A percentile compares a stretch with the other conserved stretches of the same genome.
phyloP scores from a whole-genome alignment of 2,329 filamentous ascomycete species.

The Sclerotinia spermophila region DNA sequence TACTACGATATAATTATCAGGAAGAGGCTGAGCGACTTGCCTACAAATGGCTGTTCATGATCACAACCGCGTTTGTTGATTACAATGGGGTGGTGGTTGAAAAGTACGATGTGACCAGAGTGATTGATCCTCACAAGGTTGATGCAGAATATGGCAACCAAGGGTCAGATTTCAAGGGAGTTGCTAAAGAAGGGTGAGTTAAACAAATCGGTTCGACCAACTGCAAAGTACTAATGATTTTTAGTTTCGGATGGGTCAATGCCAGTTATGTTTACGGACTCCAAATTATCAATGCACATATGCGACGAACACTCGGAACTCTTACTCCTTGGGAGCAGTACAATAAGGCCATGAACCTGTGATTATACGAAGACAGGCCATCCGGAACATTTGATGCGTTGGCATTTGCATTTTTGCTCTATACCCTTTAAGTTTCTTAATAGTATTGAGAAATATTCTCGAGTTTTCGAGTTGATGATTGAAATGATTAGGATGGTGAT shows the following conservation, averaged over 20 bases:
- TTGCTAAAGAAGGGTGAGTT: conserved; percentile 90
- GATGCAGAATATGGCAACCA: conserved; percentile 98
- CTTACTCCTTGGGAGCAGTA: conserved; percentile 62
- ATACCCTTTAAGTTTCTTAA: neutral
- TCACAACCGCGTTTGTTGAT: conserved; percentile 96
- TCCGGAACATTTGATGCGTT: conserved; percentile 2
- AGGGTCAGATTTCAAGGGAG: conserved; percentile 90
- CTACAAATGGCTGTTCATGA: conserved; percentile 98
- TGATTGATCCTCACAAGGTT: conserved; percentile 86
- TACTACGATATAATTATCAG: conserved; percentile 86
- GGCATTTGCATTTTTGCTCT: conserved; percentile 12
- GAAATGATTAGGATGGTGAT: neutral
- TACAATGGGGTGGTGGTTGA: conserved; percentile 98
- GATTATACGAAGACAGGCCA: neutral
- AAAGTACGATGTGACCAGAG: conserved; percentile 94
- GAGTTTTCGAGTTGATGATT: neutral
- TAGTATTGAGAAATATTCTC: neutral
- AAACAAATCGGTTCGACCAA: neutral
- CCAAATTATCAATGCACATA: conserved; percentile 82
- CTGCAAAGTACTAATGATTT: conserved; percentile 28
- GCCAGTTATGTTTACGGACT: conserved; percentile 95
- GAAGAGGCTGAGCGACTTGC: conserved; percentile 85
- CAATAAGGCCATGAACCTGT: conserved; percentile 22
- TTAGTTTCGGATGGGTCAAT: conserved; percentile 98
- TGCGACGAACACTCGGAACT: conserved; percentile 82